These are phyloP conservation scores for Vitis hybrid DNA, from an alignment of 177 flowering plant species.

Conservation along the genomic window DNA sequence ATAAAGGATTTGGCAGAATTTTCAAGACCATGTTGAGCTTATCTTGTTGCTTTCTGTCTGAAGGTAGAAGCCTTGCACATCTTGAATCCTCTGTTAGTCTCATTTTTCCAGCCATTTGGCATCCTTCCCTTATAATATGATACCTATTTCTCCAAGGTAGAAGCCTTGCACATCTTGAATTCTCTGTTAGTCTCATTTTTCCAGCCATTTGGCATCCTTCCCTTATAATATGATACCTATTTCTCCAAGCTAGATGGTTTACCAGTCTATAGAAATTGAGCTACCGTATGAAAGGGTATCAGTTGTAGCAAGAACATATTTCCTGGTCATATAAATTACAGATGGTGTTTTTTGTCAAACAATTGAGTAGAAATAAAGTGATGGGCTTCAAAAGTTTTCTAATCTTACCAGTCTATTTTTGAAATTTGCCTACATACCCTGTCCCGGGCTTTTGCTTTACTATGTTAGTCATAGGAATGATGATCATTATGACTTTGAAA, in stretches of 20 bases:
- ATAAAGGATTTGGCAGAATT: constrained; percentile 32
- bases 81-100: too few relatives aligned
- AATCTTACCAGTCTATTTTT: too few relatives aligned
- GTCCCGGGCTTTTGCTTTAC: too few relatives aligned
- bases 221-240: background rate
- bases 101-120: too few relatives aligned
- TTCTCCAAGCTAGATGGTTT: background rate
- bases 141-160: background rate
- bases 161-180: background rate
- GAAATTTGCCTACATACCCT: too few relatives aligned
- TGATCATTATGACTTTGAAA: too few relatives aligned
- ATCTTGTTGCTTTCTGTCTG: background rate
- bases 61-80: background rate
- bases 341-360: background rate
- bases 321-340: background rate
- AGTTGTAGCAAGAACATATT: background rate
- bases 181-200: too few relatives aligned
- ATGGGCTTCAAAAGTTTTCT: background rate
- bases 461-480: too few relatives aligned
- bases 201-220: too few relatives aligned
- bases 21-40: constrained; percentile 10
- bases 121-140: too few relatives aligned
- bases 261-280: background rate
- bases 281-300: background rate
- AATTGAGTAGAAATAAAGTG: background rate